These are phyloP conservation scores for Phyllostachys edulis DNA, from an alignment of 176 grass and related monocot genomes.

Conservation along the genomic window DNA sequence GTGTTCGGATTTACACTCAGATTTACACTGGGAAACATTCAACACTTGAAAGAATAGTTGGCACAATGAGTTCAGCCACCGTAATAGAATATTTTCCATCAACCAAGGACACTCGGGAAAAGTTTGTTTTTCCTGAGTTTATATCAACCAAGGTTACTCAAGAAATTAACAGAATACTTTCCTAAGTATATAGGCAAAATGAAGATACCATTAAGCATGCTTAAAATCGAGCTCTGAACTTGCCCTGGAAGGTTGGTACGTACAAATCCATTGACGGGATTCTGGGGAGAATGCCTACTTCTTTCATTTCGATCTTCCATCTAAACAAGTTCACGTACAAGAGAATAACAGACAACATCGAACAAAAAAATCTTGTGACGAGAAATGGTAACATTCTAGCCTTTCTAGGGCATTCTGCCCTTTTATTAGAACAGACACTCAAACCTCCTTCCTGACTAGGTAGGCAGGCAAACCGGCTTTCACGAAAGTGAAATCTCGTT, in stretches of 20 bases:
- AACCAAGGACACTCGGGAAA: too few species aligned
- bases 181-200: too few species aligned
- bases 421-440: conserved; percentile 17
- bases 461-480: conserved; percentile 7
- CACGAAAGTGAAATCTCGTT: not conserved
- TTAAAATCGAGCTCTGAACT: not conserved
- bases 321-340: not conserved
- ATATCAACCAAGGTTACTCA: too few species aligned
- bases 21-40: too few species aligned
- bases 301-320: not conserved
- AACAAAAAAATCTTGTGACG: not conserved
- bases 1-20: too few species aligned
- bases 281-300: not conserved
- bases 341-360: not conserved
- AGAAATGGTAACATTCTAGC: not conserved
- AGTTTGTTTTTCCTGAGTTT: too few species aligned
- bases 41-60: too few species aligned
- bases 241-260: not conserved
- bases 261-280: not conserved
- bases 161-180: too few species aligned
- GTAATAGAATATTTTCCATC: too few species aligned
- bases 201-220: too few species aligned
- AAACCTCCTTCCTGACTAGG: conserved; percentile 12
- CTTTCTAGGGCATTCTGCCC: not conserved
- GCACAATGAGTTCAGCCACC: too few species aligned